phyloP scores from a whole-genome alignment of 139 green algal species.

The Asterochloris erici region DNA sequence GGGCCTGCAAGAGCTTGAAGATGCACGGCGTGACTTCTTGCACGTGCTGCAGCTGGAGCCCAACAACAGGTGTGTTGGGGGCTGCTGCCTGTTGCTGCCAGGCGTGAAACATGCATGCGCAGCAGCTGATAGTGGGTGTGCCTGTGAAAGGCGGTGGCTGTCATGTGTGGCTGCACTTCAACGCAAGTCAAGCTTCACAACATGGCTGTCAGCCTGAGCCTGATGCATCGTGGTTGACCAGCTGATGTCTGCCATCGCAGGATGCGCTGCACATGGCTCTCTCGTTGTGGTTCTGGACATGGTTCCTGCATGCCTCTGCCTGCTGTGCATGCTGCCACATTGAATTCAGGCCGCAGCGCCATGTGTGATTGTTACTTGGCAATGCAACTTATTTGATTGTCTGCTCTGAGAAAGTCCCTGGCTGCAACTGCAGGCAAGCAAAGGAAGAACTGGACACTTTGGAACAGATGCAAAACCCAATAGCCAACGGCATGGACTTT shows the following conservation, averaged over 20 bases:
- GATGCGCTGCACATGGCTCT: background rate
- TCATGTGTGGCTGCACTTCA: background rate
- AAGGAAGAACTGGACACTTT: slow-evolving; percentile 33
- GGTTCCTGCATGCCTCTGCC: background rate
- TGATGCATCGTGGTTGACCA: background rate
- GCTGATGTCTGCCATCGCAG: background rate
- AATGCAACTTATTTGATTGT: background rate
- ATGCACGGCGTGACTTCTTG: slow-evolving; percentile 36
- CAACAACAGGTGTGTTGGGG: slow-evolving; percentile 31
- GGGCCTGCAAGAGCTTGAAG: slow-evolving; percentile 18
- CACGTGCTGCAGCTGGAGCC: slow-evolving; percentile 48
- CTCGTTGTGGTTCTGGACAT: background rate
- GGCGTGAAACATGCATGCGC: background rate
- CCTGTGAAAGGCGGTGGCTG: background rate
- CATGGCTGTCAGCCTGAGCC: background rate
- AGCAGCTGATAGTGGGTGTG: no score
- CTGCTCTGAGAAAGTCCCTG: background rate
- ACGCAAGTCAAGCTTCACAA: background rate
- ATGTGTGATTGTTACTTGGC: background rate
- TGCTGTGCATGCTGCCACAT: background rate
- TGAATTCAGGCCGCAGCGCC: no score
- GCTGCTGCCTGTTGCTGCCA: background rate
- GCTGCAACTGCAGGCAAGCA: slow-evolving; percentile 30
- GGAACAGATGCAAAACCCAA: slow-evolving; percentile 2
- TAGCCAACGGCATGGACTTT: no score